Percentiles rank a stretch among this genome's conserved stretches.
These are phyloP conservation scores for Exophiala spinifera DNA, from an alignment of 2,329 filamentous ascomycete genomes.

Conservation along the genomic window DNA sequence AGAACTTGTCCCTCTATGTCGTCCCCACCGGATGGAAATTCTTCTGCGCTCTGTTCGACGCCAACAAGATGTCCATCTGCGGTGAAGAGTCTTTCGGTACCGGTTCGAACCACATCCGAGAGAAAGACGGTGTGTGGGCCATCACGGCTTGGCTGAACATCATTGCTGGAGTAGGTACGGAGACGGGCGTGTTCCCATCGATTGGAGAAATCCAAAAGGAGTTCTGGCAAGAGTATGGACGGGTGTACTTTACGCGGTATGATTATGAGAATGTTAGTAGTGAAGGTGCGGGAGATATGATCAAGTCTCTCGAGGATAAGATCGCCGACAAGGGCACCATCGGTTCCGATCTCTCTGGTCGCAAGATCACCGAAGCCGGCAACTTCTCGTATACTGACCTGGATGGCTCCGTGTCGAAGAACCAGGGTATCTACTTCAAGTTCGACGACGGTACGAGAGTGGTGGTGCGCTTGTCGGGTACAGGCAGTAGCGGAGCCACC, in stretches of 20 bases:
- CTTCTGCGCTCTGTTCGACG: constrained; percentile 94
- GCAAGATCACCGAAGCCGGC: constrained; percentile 82
- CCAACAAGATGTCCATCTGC: constrained; percentile 94
- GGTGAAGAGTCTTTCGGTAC: constrained; percentile 98
- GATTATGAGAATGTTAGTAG: constrained; percentile 96
- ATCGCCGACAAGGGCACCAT: constrained; percentile 73
- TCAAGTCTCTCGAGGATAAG: constrained; percentile 73
- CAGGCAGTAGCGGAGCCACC: constrained; percentile 89
- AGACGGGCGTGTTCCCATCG: constrained; percentile 64
- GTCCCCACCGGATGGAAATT: constrained; percentile 99
- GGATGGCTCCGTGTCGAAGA: constrained; percentile 92
- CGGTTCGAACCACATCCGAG: constrained; percentile 96
- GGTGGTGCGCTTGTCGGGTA: constrained; percentile 90
- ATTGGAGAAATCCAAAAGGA: constrained; percentile 95
- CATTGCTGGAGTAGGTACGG: constrained; percentile 86
- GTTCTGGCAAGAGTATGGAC: constrained; percentile 94
- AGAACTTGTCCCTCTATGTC: constrained; percentile 88
- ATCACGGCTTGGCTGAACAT: constrained; percentile 98
- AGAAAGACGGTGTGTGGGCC: constrained; percentile 98
- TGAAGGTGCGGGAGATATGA: constrained; percentile 85
- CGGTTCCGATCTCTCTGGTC: constrained; percentile 75
- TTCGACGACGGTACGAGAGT: constrained; percentile 95
- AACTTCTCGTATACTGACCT: constrained; percentile 99
- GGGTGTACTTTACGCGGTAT: constrained; percentile 98
- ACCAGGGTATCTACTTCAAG: constrained; percentile 92